These are phyloP conservation scores for Pyronema domesticum DNA, from an alignment of 495 filamentous ascomycete genomes.

Conservation along the genomic window DNA sequence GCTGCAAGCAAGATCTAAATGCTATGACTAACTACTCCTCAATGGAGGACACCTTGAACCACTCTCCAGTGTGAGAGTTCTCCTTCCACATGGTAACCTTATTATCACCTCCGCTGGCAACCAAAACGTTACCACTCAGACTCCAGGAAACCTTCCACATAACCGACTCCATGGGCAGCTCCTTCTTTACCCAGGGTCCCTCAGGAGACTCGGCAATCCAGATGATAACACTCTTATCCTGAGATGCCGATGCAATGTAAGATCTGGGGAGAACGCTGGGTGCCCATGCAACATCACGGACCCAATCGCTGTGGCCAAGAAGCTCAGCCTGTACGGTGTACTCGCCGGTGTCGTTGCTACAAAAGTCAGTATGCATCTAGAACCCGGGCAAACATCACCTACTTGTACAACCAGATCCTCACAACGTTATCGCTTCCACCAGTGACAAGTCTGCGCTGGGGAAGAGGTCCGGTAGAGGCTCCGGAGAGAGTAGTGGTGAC, in stretches of 20 bases:
- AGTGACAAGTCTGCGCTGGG: slow-evolving; percentile 67
- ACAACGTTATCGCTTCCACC: slow-evolving; percentile 84
- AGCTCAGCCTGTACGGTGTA: slow-evolving; percentile 39
- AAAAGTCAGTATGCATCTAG: slow-evolving; percentile 5
- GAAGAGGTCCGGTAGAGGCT: slow-evolving; percentile 36
- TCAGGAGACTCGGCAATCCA: slow-evolving; percentile 58
- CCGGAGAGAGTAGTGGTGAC: slow-evolving; percentile 39
- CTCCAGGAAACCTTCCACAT: slow-evolving; percentile 98
- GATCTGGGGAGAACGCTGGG: slow-evolving; percentile 83
- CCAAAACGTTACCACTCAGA: slow-evolving; percentile 89
- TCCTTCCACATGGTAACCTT: slow-evolving; percentile 85
- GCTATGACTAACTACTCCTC: slow-evolving; percentile 45
- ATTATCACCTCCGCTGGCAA: slow-evolving; percentile 87
- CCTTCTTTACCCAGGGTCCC: slow-evolving; percentile 62
- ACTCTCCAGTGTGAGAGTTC: slow-evolving; percentile 50
- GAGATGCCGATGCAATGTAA: slow-evolving; percentile 86
- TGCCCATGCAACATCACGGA: slow-evolving; percentile 92
- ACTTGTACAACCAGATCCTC: slow-evolving; percentile 60
- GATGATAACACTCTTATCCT: slow-evolving; percentile 92
- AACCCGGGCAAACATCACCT: not conserved
- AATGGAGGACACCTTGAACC: slow-evolving; percentile 92
- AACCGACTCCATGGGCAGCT: slow-evolving; percentile 68
- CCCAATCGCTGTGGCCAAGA: slow-evolving; percentile 84
- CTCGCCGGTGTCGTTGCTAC: slow-evolving; percentile 34
- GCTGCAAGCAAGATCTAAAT: not conserved